These are phyloP conservation scores for Lyophyllum semitale DNA, from an alignment of 768 basidiomycete species.

Conservation along the genomic window DNA sequence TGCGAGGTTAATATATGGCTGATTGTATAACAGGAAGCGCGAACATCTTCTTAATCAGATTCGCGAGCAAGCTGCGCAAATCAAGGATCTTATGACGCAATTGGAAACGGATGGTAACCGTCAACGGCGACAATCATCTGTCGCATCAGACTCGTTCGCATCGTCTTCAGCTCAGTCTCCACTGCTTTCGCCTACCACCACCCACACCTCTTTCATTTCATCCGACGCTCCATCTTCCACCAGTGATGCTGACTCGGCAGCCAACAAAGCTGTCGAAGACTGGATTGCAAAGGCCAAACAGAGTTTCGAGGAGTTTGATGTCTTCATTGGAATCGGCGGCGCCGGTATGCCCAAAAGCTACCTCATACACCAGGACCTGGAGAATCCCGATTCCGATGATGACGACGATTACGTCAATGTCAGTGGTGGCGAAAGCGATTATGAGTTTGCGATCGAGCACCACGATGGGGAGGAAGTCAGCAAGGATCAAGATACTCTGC, in stretches of 20 bases:
- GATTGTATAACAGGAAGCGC: conserved; percentile 56
- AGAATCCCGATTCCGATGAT: conserved; percentile 40
- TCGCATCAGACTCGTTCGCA: conserved; percentile 23
- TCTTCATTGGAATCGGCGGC: conserved; percentile 64
- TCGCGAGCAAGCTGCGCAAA: conserved; percentile 71
- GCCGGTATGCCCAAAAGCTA: conserved; percentile 53
- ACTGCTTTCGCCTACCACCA: conserved; percentile 35
- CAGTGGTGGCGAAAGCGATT: conserved; percentile 30
- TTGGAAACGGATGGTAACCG: conserved; percentile 50
- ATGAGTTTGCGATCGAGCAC: conserved; percentile 44
- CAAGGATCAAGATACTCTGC: conserved; percentile 21
- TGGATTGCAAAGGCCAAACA: conserved; percentile 79
- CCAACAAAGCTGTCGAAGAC: conserved; percentile 63
- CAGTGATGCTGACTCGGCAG: conserved; percentile 33
- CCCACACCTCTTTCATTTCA: conserved; percentile 30
- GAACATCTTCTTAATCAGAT: conserved; percentile 80
- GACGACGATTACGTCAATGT: conserved; percentile 38
- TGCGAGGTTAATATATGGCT: neutral
- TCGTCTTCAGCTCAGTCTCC: conserved; percentile 36
- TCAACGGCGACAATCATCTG: conserved; percentile 18
- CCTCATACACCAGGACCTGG: conserved; percentile 48
- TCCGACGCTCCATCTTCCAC: conserved; percentile 17
- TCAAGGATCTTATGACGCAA: conserved; percentile 69
- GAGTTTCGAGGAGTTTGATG: conserved; percentile 67
- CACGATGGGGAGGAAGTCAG: conserved; percentile 39